Conservation (phyloP, 1,139 yeast species). For the Saccharomycopsis crataegensis region DNA sequence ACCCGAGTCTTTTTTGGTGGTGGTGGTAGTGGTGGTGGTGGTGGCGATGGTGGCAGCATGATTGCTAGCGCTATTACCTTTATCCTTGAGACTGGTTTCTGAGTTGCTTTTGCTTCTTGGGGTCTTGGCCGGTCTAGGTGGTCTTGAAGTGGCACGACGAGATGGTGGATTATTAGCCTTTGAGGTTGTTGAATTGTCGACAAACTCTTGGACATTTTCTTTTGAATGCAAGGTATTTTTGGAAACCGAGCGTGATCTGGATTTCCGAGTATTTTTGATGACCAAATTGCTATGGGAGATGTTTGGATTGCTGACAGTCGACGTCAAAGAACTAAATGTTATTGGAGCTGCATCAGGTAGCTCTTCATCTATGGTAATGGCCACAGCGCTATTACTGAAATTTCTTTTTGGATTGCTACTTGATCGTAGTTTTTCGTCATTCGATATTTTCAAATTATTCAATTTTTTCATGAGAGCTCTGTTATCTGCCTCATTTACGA, state of each 20-base stretch:
- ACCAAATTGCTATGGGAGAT: not conserved
- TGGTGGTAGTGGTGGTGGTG: not conserved
- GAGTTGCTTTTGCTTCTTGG: not conserved
- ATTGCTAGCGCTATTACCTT: not conserved
- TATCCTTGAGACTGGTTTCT: not conserved
- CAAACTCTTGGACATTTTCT: too few species aligned
- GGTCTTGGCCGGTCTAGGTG: too few species aligned
- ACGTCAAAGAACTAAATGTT: not conserved
- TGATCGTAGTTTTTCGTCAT: not conserved
- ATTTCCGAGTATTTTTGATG: not conserved
- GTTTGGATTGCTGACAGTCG: conserved; percentile 9
- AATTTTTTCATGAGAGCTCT: not conserved
- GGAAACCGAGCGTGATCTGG: conserved; percentile 2
- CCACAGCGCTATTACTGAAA: not conserved
- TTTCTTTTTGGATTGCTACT: not conserved
- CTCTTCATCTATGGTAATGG: not conserved
- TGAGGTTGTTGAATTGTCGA: not conserved
- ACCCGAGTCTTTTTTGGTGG: not conserved
- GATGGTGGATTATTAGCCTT: not conserved
- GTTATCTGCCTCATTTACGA: not conserved
- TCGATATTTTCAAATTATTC: not conserved
- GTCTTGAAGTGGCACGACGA: too few species aligned
- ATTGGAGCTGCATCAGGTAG: not conserved
- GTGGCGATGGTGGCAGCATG: not conserved
- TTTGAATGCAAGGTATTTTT: conserved; percentile 2